A percentile compares a stretch with the other conserved stretches of the same genome.
phyloP scores from a whole-genome alignment of 108 stramenopile species.

The Pseudonitzschia multiseries region DNA sequence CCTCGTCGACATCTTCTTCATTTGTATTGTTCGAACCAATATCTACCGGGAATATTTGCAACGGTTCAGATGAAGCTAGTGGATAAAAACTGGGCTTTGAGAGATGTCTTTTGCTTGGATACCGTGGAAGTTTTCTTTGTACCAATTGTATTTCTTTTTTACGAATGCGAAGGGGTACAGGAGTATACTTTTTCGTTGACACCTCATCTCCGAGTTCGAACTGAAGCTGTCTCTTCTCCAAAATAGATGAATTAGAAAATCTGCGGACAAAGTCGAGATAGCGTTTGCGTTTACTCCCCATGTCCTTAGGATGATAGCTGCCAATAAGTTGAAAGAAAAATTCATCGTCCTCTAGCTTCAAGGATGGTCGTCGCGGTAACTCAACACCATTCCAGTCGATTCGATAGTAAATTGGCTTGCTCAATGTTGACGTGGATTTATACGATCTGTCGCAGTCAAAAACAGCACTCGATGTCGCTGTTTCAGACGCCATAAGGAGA shows the following conservation, averaged over 20 bases:
- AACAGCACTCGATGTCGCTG: background rate
- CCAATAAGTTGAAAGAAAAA: slow-evolving; percentile 4
- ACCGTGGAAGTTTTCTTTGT: slow-evolving; percentile 11
- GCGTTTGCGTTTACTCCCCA: background rate
- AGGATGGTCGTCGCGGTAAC: background rate
- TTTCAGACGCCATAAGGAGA: too few species aligned
- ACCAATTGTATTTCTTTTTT: slow-evolving; percentile 17
- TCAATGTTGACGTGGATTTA: background rate
- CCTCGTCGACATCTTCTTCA: background rate
- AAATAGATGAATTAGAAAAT: background rate
- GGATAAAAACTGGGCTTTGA: slow-evolving; percentile 12
- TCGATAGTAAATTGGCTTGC: background rate
- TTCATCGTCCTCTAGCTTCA: background rate
- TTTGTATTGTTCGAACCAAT: background rate
- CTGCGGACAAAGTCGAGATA: background rate
- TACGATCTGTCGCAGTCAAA: background rate
- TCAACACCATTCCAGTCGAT: slow-evolving; percentile 10
- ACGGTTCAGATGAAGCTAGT: background rate
- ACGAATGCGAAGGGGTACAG: slow-evolving; percentile 1
- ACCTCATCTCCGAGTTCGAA: background rate
- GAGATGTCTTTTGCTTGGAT: slow-evolving; percentile 13
- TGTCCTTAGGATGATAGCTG: background rate
- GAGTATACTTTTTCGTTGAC: background rate
- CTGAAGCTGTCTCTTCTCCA: background rate
- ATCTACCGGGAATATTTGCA: background rate